A percentile compares a stretch with the other conserved stretches of the same genome.
These are phyloP conservation scores for Ophiostoma tasmaniense DNA, from an alignment of 2,329 filamentous ascomycete genomes.

Conservation along the genomic window DNA sequence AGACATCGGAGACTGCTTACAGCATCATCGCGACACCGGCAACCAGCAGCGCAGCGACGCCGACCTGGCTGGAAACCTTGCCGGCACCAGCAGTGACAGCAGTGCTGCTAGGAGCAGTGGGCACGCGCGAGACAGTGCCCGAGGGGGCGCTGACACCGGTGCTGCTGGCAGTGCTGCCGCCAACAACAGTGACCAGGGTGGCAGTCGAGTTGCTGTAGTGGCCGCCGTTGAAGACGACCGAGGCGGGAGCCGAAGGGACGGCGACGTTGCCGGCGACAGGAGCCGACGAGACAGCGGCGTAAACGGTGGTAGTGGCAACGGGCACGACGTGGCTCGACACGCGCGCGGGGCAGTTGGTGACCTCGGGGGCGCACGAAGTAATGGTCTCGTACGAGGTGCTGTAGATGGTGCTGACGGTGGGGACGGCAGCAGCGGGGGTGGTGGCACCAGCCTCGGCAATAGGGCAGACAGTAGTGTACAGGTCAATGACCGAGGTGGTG, in stretches of 20 bases:
- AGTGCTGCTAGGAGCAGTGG: constrained; percentile 4
- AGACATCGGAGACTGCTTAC: constrained; percentile 7
- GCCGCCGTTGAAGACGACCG: background rate
- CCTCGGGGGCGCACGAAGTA: constrained; percentile 20
- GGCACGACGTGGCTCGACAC: constrained; percentile 13
- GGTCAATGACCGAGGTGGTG: constrained; percentile 19
- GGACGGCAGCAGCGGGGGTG: background rate
- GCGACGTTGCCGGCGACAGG: constrained; percentile 11
- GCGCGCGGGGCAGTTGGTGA: constrained; percentile 22
- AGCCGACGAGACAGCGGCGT: constrained; percentile 13
- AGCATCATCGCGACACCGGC: constrained; percentile 18
- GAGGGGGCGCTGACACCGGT: background rate
- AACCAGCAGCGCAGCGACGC: constrained; percentile 14
- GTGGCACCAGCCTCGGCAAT: constrained; percentile 3
- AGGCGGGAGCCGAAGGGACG: constrained; percentile 1
- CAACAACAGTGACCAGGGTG: constrained; percentile 2
- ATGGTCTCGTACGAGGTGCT: constrained; percentile 33
- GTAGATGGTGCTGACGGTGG: constrained; percentile 28
- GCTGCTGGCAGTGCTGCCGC: background rate
- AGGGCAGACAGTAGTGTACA: constrained; percentile 23
- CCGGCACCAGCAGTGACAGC: constrained; percentile 19
- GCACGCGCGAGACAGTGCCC: constrained; percentile 3
- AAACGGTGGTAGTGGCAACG: background rate
- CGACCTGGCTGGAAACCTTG: constrained; percentile 15
- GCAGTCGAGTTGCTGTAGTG: constrained; percentile 12